These are phyloP conservation scores for Plantago elongata DNA, from an alignment of 257 asterid genomes.

Conservation along the genomic window DNA sequence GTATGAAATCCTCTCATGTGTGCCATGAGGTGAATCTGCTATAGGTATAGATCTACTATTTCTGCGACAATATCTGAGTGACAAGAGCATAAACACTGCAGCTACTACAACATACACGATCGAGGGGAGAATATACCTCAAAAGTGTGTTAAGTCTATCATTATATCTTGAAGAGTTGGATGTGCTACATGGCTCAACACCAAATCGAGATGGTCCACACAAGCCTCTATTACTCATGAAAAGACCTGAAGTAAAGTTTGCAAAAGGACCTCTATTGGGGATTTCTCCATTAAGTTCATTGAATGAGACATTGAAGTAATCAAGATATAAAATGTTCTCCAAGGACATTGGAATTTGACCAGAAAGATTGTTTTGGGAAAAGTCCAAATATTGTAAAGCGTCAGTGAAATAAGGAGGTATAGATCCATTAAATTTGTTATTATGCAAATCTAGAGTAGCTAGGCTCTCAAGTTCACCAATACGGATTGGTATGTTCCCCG, in stretches of 20 bases:
- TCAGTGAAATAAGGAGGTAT: constrained; percentile 18
- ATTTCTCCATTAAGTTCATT: constrained; percentile 8
- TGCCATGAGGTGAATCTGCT: background rate
- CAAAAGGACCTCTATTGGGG: constrained; percentile 5
- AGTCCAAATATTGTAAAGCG: background rate
- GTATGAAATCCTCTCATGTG: constrained; percentile 1
- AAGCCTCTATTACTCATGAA: constrained; percentile 2
- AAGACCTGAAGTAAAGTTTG: constrained; percentile 3
- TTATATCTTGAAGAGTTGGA: background rate
- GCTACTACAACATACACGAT: background rate
- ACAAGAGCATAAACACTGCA: background rate
- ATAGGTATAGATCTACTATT: background rate
- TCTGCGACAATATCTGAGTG: background rate
- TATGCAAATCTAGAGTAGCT: constrained; percentile 13
- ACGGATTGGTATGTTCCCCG: too few relatives aligned
- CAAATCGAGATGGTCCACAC: constrained; percentile 9
- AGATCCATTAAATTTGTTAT: constrained; percentile 16
- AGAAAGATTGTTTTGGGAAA: constrained; percentile 4
- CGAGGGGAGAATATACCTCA: background rate
- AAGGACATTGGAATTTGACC: constrained; percentile 3
- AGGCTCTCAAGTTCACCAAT: constrained; percentile 20
- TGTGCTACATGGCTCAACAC: background rate
- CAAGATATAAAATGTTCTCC: background rate
- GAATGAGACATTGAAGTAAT: constrained; percentile 9
- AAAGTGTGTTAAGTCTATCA: background rate